These are phyloP conservation scores for Clarireedia homoeocarpa DNA, from an alignment of 2,329 filamentous ascomycete genomes.

Conservation along the genomic window DNA sequence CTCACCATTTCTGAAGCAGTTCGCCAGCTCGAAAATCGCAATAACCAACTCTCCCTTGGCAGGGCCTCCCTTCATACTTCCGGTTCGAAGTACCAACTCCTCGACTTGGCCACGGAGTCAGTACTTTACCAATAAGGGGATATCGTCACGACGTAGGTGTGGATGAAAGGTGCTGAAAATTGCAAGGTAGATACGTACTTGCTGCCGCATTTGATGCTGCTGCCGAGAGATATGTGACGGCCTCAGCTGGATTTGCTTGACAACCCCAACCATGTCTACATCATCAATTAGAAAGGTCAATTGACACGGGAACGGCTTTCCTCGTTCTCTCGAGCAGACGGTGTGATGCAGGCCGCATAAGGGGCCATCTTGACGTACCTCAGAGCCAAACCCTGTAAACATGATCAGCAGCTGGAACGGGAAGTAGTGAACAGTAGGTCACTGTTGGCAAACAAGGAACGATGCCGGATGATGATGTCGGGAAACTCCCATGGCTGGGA, in stretches of 20 bases:
- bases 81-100: slow-evolving; percentile 73
- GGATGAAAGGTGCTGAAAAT: neutral
- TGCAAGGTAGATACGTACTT: slow-evolving; percentile 24
- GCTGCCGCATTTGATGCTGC: slow-evolving; percentile 86
- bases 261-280: slow-evolving; percentile 89
- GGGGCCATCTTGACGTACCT: slow-evolving; percentile 46
- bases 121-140: slow-evolving; percentile 3
- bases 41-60: slow-evolving; percentile 95
- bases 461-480: neutral
- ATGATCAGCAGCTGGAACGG: slow-evolving; percentile 3
- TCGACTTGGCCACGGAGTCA: slow-evolving; percentile 45
- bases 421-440: neutral
- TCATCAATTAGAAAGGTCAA: neutral
- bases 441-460: slow-evolving; percentile 1
- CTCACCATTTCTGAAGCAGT: slow-evolving; percentile 78
- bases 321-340: neutral
- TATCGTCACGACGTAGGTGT: neutral
- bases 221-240: slow-evolving; percentile 76
- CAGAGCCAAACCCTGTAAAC: slow-evolving; percentile 61
- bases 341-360: slow-evolving; percentile 12
- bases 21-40: slow-evolving; percentile 90
- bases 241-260: slow-evolving; percentile 59
- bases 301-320: neutral
- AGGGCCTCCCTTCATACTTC: slow-evolving; percentile 85
- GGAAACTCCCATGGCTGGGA: neutral